A percentile compares a stretch with the other conserved stretches of the same genome.
These are phyloP conservation scores for Leavenworthia alabamica DNA, from an alignment of 345 rosid species.

Conservation along the genomic window DNA sequence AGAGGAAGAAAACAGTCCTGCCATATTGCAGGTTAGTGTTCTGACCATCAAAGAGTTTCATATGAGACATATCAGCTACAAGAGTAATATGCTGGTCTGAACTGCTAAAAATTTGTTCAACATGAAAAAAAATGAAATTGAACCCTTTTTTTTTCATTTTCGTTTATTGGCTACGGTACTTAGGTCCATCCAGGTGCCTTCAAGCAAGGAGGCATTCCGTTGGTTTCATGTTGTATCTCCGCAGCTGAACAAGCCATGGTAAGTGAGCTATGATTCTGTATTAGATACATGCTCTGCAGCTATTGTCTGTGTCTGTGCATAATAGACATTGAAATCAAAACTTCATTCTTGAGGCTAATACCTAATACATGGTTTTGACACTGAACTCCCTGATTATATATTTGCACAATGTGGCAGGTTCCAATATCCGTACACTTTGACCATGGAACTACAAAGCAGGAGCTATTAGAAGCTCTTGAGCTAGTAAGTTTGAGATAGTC, in stretches of 20 bases:
- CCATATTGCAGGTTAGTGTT: slow-evolving; percentile 77
- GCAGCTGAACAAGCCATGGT: slow-evolving; percentile 85
- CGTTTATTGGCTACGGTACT: slow-evolving; percentile 8
- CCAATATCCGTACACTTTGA: slow-evolving; percentile 92
- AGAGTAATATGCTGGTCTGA: not conserved
- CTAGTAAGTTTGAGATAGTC: slow-evolving; percentile 41
- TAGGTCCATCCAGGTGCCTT: slow-evolving; percentile 92
- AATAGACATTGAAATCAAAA: not conserved
- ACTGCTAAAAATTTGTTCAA: not conserved
- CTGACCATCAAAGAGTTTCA: not conserved
- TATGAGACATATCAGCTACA: not conserved
- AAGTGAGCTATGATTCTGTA: slow-evolving; percentile 30
- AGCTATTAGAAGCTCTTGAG: slow-evolving; percentile 70
- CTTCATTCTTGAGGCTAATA: not conserved
- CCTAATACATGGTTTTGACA: not conserved
- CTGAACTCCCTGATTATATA: not conserved
- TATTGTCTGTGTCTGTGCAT: not conserved
- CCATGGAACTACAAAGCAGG: slow-evolving; percentile 80
- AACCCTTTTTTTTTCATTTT: not conserved
- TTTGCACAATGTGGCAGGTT: slow-evolving; percentile 49
- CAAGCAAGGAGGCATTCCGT: slow-evolving; percentile 72
- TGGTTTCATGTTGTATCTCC: slow-evolving; percentile 79
- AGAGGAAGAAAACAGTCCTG: slow-evolving; percentile 89
- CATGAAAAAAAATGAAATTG: not conserved
- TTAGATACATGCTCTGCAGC: not conserved